These are phyloP conservation scores for Rosa multiflora DNA, from an alignment of 306 rosid genomes.

Conservation along the genomic window DNA sequence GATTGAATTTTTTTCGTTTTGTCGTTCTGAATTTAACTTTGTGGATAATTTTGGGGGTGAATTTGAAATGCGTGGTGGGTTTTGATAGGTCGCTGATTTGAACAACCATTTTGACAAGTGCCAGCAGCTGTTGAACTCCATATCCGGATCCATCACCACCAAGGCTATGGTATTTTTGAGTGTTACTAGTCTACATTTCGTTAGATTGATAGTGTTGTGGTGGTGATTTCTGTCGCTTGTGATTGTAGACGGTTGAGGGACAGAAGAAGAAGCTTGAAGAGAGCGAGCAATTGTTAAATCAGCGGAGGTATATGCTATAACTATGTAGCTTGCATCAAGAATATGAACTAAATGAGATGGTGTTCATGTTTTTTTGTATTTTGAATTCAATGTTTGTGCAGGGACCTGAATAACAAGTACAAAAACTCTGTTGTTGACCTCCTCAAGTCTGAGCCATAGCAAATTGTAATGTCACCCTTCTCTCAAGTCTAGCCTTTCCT, in stretches of 20 bases:
- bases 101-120: conserved; percentile 87
- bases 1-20: not conserved
- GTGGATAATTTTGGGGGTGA: not conserved
- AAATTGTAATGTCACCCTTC: not conserved
- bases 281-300: conserved; percentile 71
- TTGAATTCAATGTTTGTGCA: conserved; percentile 19
- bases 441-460: conserved; percentile 59
- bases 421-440: conserved; percentile 71
- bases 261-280: conserved; percentile 82
- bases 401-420: conserved; percentile 72
- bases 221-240: conserved; percentile 21
- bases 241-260: conserved; percentile 81
- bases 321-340: not conserved
- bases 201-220: conserved; percentile 13
- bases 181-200: not conserved
- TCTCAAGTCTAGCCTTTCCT: conserved; percentile 5
- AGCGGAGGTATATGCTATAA: conserved; percentile 50
- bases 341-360: conserved; percentile 8
- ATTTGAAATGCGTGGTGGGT: not conserved
- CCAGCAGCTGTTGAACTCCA: conserved; percentile 82
- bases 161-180: conserved; percentile 79
- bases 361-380: conserved; percentile 4
- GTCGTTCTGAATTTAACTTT: not conserved
- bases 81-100: conserved; percentile 63
- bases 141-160: conserved; percentile 68